These are phyloP conservation scores for Fusarium hainanense DNA, from an alignment of 2,329 filamentous ascomycete species.

Conservation along the genomic window DNA sequence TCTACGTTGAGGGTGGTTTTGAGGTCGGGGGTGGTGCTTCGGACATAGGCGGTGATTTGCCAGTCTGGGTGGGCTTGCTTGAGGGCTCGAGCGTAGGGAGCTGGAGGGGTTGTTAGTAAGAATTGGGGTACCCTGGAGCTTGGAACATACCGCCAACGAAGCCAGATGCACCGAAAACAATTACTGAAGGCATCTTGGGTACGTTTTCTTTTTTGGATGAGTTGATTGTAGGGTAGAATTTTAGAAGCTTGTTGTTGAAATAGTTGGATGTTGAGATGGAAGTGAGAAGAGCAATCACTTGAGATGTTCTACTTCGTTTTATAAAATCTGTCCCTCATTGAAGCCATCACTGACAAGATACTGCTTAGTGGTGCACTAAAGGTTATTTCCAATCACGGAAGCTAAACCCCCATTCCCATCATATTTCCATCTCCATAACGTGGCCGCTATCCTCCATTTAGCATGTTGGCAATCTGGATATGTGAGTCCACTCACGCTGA, in stretches of 20 bases:
- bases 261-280: not conserved
- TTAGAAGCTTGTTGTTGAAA: too few species aligned
- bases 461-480: accelerated
- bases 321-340: not conserved
- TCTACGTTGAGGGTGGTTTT: not conserved
- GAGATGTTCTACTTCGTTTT: not conserved
- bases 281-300: too few species aligned
- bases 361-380: accelerated
- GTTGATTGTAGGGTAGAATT: too few species aligned
- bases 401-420: accelerated
- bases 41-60: conserved; percentile 6
- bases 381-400: not conserved
- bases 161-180: conserved; percentile 18
- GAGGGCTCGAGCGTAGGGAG: conserved; percentile 4
- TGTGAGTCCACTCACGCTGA: too few species aligned
- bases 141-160: conserved; percentile 9
- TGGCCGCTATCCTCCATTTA: not conserved
- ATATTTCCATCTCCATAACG: too few species aligned
- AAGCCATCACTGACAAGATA: accelerated
- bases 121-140: accelerated
- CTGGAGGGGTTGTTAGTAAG: accelerated
- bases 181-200: conserved; percentile 9
- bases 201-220: too few species aligned
- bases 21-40: not conserved
- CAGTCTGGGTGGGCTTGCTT: conserved; percentile 19